A percentile compares a stretch with the other conserved stretches of the same genome.
phyloP scores from a whole-genome alignment of 1,284 basidiomycete species.

The Blastosporella zonata region DNA sequence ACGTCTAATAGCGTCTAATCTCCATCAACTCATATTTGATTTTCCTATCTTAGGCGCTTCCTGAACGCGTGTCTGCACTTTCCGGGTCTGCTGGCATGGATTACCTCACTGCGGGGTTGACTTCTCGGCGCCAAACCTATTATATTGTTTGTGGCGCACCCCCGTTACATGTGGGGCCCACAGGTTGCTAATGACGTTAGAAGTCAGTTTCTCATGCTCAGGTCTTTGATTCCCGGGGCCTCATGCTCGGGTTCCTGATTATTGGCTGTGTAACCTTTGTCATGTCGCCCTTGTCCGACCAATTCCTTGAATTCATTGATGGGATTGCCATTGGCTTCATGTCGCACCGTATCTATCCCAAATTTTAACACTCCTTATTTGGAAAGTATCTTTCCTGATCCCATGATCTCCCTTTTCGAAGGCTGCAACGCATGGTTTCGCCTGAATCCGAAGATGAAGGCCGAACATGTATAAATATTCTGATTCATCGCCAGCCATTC shows the following conservation, averaged over 20 bases:
- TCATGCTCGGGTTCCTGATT: constrained; percentile 4
- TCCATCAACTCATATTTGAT: no score
- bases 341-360: not conserved
- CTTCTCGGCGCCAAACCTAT: constrained; percentile 3
- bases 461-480: not conserved
- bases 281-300: not conserved
- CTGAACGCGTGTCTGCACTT: not conserved
- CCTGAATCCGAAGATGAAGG: not conserved
- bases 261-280: constrained; percentile 5
- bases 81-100: not conserved
- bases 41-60: not conserved
- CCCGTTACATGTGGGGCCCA: not conserved
- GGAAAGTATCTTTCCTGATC: not conserved
- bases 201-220: not conserved
- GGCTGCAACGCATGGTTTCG: not conserved
- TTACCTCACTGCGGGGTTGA: not conserved
- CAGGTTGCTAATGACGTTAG: not conserved
- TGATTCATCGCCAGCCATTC: not conserved
- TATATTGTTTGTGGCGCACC: constrained; percentile 12
- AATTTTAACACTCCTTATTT: not conserved
- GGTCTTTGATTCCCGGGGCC: not conserved
- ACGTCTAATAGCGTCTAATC: no score
- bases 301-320: not conserved
- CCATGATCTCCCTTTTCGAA: not conserved
- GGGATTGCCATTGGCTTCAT: constrained; percentile 10